Evolutionary conservation across 805 yeast species (phyloP), one percentile per base, ranked within the genome.

Genomic region (Candida sithepensis): DNA sequence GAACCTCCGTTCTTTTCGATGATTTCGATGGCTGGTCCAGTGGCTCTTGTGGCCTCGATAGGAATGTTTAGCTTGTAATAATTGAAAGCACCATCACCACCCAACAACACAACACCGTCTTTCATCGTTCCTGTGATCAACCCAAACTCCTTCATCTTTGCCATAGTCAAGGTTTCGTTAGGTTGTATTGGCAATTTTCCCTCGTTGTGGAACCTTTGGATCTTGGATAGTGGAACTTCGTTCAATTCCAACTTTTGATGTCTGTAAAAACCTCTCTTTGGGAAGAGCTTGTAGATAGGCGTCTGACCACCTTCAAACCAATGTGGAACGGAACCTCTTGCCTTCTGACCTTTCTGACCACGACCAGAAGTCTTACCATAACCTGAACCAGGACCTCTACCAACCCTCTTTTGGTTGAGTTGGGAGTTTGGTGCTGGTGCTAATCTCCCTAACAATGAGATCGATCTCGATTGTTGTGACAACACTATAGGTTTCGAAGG

Each of bases 221-320:
- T 81, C 55, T 81, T 76, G 30, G 73, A 78, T 60, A 92, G 72
- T 60, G 87, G 86, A 53, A 94, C 60, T 57, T 79, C 81, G 43
- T 72, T 69, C 56, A 79, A 69, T 13, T 75, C 75, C 50, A 68
- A 68, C 42, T 77, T 77, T 58, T 78, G 81, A 22, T 77, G 79
- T 64, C 88, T 80, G 58, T 78, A 81, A 72, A 90, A 90, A 8
- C 98, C 98, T 50, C 84, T 73, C 64, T 92, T 92, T 56, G 97
- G 96, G 68, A 88, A 82, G 56, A 86, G 71, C 67, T 86, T 79
- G 67, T 82, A 81, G 63, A 85, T 81, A 22, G 97, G 98, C 2
- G 98, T 94, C 66, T 94, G 99, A 65, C 99, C 98, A 81, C 99
- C 99, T 74, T 94, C 99, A 65, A 92, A 89, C 92, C 96, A 88